phyloP scores from a whole-genome alignment of 2,329 filamentous ascomycete species.

The Tolypocladium nubicola region DNA sequence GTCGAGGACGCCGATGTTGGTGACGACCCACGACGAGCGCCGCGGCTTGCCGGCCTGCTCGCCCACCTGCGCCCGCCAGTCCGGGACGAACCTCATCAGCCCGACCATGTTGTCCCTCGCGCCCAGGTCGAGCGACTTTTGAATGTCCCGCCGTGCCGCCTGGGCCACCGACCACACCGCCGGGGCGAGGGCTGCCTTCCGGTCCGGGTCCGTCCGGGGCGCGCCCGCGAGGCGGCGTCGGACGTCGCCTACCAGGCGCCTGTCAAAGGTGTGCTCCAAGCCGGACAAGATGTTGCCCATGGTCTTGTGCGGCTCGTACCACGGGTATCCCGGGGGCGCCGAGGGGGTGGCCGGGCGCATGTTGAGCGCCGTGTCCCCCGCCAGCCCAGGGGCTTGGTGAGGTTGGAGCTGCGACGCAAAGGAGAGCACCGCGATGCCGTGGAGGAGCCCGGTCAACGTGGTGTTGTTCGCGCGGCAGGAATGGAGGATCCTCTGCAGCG shows the following conservation, averaged over 20 bases:
- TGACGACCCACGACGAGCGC: constrained; percentile 10
- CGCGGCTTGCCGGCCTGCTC: constrained; percentile 12
- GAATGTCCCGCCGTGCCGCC: constrained; percentile 4
- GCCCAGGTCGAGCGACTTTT: constrained; percentile 8
- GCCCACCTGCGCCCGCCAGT: constrained; percentile 11
- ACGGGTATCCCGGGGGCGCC: neutral
- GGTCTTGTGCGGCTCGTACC: constrained; percentile 4
- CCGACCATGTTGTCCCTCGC: constrained; percentile 12
- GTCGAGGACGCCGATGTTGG: constrained; percentile 17
- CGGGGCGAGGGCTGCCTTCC: constrained; percentile 4
- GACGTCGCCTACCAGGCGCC: neutral
- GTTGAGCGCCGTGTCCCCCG: constrained; percentile 9
- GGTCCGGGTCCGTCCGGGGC: constrained; percentile 1
- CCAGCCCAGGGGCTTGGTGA: constrained; percentile 2
- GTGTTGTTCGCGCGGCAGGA: constrained; percentile 15
- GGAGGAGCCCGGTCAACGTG: constrained; percentile 17
- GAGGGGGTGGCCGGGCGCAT: constrained; percentile 10
- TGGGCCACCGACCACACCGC: constrained; percentile 13
- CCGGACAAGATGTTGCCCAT: constrained; percentile 9
- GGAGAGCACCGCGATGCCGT: constrained; percentile 12
- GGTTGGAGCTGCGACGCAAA: constrained; percentile 8
- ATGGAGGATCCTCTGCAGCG: constrained; percentile 7
- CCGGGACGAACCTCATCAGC: constrained; percentile 13
- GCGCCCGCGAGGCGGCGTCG: neutral
- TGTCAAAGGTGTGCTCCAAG: neutral